phyloP scores from a whole-genome alignment of 371 early-diverging fungal species.

The Mucor sp. region DNA sequence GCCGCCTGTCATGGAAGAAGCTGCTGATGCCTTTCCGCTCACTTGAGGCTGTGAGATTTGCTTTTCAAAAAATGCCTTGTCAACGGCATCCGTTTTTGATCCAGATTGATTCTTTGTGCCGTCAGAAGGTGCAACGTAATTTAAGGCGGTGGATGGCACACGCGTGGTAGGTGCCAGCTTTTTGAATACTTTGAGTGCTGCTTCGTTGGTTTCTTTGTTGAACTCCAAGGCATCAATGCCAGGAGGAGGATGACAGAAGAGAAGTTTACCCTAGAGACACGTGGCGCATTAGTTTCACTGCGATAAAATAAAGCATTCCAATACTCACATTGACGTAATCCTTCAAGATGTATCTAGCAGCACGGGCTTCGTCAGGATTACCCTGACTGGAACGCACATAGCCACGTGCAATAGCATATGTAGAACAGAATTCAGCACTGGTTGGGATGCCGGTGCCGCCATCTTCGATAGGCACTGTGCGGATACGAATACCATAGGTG shows the following conservation, averaged over 20 bases:
- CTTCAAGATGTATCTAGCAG: slow-evolving; percentile 93
- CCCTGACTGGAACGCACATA: slow-evolving; percentile 91
- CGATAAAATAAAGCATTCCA: no score
- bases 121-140: slow-evolving; percentile 58
- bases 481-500: slow-evolving; percentile 90
- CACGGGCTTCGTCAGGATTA: slow-evolving; percentile 96
- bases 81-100: slow-evolving; percentile 62
- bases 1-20: slow-evolving; percentile 43
- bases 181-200: slow-evolving; percentile 55
- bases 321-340: slow-evolving; percentile 87
- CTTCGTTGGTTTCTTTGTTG: slow-evolving; percentile 76
- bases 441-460: slow-evolving; percentile 84
- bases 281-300: background rate
- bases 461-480: slow-evolving; percentile 77
- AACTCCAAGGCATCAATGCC: slow-evolving; percentile 58
- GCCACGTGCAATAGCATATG: slow-evolving; percentile 89
- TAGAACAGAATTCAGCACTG: slow-evolving; percentile 76
- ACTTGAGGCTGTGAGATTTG: slow-evolving; percentile 52
- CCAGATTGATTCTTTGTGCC: slow-evolving; percentile 36
- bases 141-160: slow-evolving; percentile 56
- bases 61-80: slow-evolving; percentile 66
- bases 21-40: slow-evolving; percentile 49
- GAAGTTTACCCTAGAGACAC: slow-evolving; percentile 72
- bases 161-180: slow-evolving; percentile 56
- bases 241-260: slow-evolving; percentile 89